phyloP scores from a whole-genome alignment of 148 eudicot genomes.

The Camellia granthamiana region DNA sequence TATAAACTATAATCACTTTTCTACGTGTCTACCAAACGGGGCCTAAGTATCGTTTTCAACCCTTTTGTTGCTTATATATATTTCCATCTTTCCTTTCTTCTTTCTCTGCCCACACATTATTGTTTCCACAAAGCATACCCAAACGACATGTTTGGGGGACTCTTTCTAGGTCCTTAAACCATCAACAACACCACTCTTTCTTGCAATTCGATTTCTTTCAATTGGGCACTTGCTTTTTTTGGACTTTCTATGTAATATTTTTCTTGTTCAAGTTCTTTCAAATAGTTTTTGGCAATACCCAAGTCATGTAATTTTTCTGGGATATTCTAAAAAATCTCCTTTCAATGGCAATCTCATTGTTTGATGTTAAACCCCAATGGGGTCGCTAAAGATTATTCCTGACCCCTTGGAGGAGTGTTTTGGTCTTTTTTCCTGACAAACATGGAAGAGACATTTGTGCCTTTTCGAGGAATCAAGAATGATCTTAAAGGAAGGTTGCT shows the following conservation, averaged over 20 bases:
- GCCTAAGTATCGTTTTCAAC: background rate
- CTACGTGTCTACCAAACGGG: too few relatives aligned
- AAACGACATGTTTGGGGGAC: too few relatives aligned
- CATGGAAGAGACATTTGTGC: too few relatives aligned
- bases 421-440: constrained; percentile 18
- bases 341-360: constrained; percentile 12
- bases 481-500: too few relatives aligned
- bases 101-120: constrained; percentile 27
- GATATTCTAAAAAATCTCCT: background rate
- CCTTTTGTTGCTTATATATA: constrained; percentile 27
- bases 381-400: background rate
- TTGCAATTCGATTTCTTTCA: background rate
- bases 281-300: background rate
- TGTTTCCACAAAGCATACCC: background rate
- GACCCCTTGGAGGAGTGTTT: constrained; percentile 5
- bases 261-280: background rate
- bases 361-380: background rate
- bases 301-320: constrained; percentile 30
- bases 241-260: too few relatives aligned
- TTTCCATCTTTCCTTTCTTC: constrained; percentile 38
- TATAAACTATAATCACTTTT: too few relatives aligned
- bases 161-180: background rate
- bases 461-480: too few relatives aligned
- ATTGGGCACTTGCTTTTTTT: too few relatives aligned
- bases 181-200: background rate